Evolutionary conservation across 164 flowering plant genomes (phyloP).

Genomic region (Paratinospora sagittata): DNA sequence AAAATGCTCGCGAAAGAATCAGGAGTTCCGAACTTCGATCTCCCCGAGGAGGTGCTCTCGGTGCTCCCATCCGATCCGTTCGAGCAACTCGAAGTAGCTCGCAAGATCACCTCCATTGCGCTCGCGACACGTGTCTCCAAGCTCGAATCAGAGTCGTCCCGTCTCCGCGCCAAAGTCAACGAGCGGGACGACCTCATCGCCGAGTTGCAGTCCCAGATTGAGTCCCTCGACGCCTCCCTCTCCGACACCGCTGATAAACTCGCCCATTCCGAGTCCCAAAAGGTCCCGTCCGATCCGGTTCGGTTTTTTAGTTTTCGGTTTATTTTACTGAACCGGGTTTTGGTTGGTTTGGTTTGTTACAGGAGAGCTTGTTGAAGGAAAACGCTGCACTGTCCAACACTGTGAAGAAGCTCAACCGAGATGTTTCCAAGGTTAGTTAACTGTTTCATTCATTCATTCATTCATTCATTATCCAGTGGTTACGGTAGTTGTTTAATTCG

Average conservation of each 20-base stretch:
- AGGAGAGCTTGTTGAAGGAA: constrained; percentile 75
- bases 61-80: constrained; percentile 82
- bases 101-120: constrained; percentile 92
- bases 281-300: constrained; percentile 21
- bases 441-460: no score
- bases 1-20: constrained; percentile 21
- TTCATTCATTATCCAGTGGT: no score
- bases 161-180: constrained; percentile 36
- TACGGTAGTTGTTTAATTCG: no score
- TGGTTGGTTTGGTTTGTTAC: constrained; percentile 4
- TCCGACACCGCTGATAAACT: constrained; percentile 53
- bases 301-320: neutral
- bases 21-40: constrained; percentile 38
- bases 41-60: constrained; percentile 60
- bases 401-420: constrained; percentile 82
- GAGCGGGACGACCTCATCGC: constrained; percentile 54
- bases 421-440: constrained; percentile 71
- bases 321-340: neutral
- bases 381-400: constrained; percentile 49
- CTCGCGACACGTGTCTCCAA: constrained; percentile 68
- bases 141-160: constrained; percentile 62
- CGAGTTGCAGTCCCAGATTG: constrained; percentile 56
- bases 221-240: constrained; percentile 58
- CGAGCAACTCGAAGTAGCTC: constrained; percentile 89
- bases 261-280: constrained; percentile 43